These are phyloP conservation scores for Clathrospora elynae DNA, from an alignment of 2,329 filamentous ascomycete genomes.

Conservation along the genomic window DNA sequence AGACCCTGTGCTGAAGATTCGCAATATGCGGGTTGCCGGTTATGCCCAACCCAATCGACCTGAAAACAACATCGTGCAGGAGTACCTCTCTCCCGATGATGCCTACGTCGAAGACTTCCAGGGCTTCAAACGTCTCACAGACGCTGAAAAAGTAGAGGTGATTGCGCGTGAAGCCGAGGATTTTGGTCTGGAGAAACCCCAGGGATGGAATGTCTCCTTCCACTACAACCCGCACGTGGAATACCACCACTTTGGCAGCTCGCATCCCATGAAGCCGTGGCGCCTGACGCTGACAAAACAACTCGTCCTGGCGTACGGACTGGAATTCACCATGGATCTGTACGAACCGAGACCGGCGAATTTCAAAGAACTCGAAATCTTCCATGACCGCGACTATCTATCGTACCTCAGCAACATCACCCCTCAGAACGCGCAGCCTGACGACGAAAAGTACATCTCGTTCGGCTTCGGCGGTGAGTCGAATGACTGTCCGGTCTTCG, in stretches of 20 bases:
- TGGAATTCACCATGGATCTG: slow-evolving; percentile 96
- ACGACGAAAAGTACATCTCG: slow-evolving; percentile 55
- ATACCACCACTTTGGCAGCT: slow-evolving; percentile 94
- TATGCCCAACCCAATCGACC: slow-evolving; percentile 24
- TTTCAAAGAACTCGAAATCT: slow-evolving; percentile 83
- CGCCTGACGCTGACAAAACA: slow-evolving; percentile 93
- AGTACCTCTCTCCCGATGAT: slow-evolving; percentile 41
- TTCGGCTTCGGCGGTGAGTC: slow-evolving; percentile 78
- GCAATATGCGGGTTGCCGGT: slow-evolving; percentile 27
- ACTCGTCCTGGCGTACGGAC: slow-evolving; percentile 90
- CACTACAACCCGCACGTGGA: slow-evolving; percentile 96
- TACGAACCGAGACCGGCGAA: slow-evolving; percentile 84
- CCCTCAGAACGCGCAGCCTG: slow-evolving; percentile 51
- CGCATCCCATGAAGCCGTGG: slow-evolving; percentile 99
- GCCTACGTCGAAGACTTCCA: slow-evolving; percentile 34
- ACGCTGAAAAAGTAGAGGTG: slow-evolving; percentile 54
- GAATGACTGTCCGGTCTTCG: slow-evolving; percentile 92
- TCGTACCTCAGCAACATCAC: slow-evolving; percentile 73
- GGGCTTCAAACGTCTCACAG: slow-evolving; percentile 40
- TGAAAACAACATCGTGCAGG: slow-evolving; percentile 44
- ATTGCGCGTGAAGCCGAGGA: slow-evolving; percentile 60
- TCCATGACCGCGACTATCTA: slow-evolving; percentile 88
- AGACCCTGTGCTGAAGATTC: slow-evolving; percentile 1
- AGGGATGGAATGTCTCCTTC: slow-evolving; percentile 90
- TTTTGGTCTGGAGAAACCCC: slow-evolving; percentile 76